Evolutionary conservation across 1,284 basidiomycete genomes (phyloP).

Genomic region (Cutaneotrichosporon sp.): DNA sequence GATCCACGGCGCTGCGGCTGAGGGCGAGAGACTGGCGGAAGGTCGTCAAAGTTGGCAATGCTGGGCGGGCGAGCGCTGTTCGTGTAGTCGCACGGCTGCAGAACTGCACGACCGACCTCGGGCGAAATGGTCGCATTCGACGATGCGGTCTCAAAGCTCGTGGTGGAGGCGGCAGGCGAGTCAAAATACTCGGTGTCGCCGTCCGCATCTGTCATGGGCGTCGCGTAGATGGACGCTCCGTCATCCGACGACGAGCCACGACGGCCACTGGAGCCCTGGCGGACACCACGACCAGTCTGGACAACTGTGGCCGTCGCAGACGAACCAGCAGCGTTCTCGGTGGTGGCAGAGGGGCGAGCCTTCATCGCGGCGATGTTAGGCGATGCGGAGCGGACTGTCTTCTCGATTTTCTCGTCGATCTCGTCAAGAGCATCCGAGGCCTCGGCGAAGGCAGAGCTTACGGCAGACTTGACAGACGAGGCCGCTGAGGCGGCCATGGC

Average conservation of each 20-base stretch:
- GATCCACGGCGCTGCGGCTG: not conserved
- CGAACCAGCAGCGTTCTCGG: not conserved
- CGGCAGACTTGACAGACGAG: constrained; percentile 1
- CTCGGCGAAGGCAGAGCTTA: constrained; percentile 4
- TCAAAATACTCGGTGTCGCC: constrained; percentile 4
- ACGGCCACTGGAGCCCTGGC: not conserved
- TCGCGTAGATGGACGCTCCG: constrained; percentile 1
- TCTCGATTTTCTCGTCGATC: constrained; percentile 1
- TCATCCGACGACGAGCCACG: not conserved
- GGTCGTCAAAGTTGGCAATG: not conserved
- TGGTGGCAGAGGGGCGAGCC: not conserved
- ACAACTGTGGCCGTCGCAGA: not conserved
- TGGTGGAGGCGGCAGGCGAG: not conserved
- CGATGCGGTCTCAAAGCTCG: constrained; percentile 4
- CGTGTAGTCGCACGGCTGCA: not conserved
- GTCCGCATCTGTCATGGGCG: constrained; percentile 1
- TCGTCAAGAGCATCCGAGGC: constrained; percentile 8
- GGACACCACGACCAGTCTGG: not conserved
- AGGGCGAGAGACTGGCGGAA: not conserved
- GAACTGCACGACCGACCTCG: not conserved
- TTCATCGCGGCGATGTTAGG: not conserved
- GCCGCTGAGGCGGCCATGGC: constrained; percentile 1
- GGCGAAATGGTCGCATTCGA: constrained; percentile 6
- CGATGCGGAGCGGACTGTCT: not conserved
- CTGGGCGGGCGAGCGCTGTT: not conserved